Base-by-base conservation (phyloP, 2,329 filamentous ascomycete species). In the Ophiocordyceps robertsii region DNA sequence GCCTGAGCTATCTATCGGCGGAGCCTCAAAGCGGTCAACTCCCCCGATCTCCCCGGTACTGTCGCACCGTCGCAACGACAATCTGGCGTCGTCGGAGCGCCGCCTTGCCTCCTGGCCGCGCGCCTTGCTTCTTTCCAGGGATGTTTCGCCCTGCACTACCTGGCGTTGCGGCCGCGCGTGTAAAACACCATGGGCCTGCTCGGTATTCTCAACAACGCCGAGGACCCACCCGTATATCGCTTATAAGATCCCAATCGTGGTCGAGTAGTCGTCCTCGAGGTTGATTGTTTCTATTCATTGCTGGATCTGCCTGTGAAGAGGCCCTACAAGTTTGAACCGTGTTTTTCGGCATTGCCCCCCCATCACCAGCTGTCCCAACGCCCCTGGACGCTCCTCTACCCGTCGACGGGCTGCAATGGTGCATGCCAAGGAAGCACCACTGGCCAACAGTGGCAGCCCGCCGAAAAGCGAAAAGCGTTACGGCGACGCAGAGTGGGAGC, bases 401-500 rank as follows among this genome's bases (percentile, higher is more conserved):
- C 17, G 33, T 14, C 19, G n/a, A 35, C 8, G 24, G 19, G 32
- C 47, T n/a, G 49, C 38, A 35, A 59, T 59, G 56, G 51, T 52
- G 40, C 57, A 56, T 9, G 53, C 56, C 31, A 46, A 47, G 29
- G 48, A 47, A 32, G 50, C 49, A 38, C 52, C 53, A 0, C 49
- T 51, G 39, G 54, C 55, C 7, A 44, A 44, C 52, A 50, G 41
- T 46, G 53, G 36, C 42, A 41, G 6, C 24, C 49, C 47, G 4
- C 31, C 44, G 29, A 44, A 45, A 17, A 31, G 47, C 2, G 39
- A 47, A 9, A 38, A 19, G 13, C 31, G 41, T 3, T 40, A 44
- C 2, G 43, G 47, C 38, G 49, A 54, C 21, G 33, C 39, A 10
- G 60, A 69, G 41, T 75, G 72, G 71, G 48, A 56, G 7, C 50